A percentile compares a stretch with the other conserved stretches of the same genome.
Evolutionary conservation across 106 monocot species (phyloP).

Genomic region (Hemerocallis citrina): DNA sequence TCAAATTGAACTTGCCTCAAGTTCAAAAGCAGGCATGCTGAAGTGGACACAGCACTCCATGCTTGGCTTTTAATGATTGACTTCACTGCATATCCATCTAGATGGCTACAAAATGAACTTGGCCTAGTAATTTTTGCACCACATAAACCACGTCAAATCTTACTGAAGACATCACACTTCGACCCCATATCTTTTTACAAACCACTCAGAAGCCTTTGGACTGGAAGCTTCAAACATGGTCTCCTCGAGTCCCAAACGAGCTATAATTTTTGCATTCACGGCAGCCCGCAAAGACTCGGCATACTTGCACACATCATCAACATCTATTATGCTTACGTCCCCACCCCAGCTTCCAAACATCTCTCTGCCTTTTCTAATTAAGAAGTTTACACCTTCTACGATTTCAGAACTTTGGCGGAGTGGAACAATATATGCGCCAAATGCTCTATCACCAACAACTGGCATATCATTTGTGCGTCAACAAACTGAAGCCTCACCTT

Average conservation of each 20-base stretch:
- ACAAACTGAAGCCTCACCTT: conserved; percentile 63
- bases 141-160: too few relatives aligned
- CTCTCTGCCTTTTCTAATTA: conserved; percentile 73
- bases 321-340: conserved; percentile 74
- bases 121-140: too few relatives aligned
- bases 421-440: conserved; percentile 53
- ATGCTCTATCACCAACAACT: conserved; percentile 42
- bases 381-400: conserved; percentile 57
- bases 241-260: conserved; percentile 57
- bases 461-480: conserved; percentile 49
- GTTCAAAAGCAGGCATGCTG: too few relatives aligned
- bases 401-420: conserved; percentile 32
- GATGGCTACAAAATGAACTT: too few relatives aligned
- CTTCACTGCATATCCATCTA: too few relatives aligned
- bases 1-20: too few relatives aligned
- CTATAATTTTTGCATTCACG: conserved; percentile 63
- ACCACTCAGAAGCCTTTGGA: conserved; percentile 56
- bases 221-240: conserved; percentile 68
- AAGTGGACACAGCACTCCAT: too few relatives aligned
- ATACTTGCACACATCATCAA: conserved; percentile 50
- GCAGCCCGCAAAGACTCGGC: conserved; percentile 45
- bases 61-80: too few relatives aligned
- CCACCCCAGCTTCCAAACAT: conserved; percentile 78
- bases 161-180: too few relatives aligned
- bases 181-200: conserved; percentile 50